Evolutionary conservation across 2,329 filamentous ascomycete species (phyloP), one percentile per base, ranked within the genome.

Genomic region (Aureobasidium sp.): DNA sequence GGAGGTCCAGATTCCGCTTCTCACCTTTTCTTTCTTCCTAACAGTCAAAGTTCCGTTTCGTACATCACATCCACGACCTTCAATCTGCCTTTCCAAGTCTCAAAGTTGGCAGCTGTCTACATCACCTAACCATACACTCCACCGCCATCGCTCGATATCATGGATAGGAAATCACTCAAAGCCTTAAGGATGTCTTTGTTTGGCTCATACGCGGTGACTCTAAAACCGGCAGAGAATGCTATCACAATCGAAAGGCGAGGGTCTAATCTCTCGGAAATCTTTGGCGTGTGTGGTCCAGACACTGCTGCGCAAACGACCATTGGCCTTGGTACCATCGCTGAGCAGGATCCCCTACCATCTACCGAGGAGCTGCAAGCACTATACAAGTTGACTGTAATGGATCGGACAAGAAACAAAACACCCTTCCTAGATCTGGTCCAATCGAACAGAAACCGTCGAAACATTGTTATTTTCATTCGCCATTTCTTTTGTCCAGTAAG

Each of bases 401-500:
- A 51, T 14, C 48, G 48, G 32, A 51, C 48, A 51, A 51, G 48
- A 37, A 37, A 37, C 48, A 51, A 37, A 27, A 51, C 48, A 37
- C 48, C 48, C 2, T 51, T 51, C 14, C n/a, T n/a, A 51, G 48
- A 51, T 16, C 48, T 51, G 5, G 48, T 51, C 32, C 48, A 32
- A 27, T 14, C 48, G 21, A 37, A n/a, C 7, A n/a, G 48, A 16
- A 51, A 37, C 10, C 30, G 32, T 6, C 25, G 65, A 48, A 66
- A 72, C 29, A 66, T 75, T 30, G 67, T 74, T n/a, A 61, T 75
- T 51, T 75, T 75, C 67, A 69, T 75, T 29, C 69, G 73, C 41
- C 73, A 75, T 64, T 75, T 74, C 67, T 75, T 69, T 67, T 75
- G 73, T 64, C 48, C 48, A 27, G 48, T 51, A 51, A 37, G 48